Base-by-base conservation (phyloP, 495 filamentous ascomycete species). In the Penicillium paxilli region DNA sequence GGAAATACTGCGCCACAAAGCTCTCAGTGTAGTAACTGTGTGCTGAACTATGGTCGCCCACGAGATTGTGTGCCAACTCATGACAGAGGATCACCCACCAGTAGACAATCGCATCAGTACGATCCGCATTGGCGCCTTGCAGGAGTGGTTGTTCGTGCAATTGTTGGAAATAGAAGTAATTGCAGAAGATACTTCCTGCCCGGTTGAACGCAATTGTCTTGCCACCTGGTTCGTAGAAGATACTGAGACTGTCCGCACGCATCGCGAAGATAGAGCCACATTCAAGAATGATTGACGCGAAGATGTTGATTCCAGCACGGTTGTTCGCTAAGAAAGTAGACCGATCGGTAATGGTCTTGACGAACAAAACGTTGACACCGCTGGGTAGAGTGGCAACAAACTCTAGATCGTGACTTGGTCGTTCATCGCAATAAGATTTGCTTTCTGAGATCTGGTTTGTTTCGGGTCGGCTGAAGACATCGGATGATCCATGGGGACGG, bases 31-130 rank as follows among this genome's bases (percentile, higher is more conserved):
- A 97, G 65, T 85, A 97, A 53, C 84, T 87, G 62, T 98, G 94
- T 41, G 89, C 84, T 17, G 88, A 77, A 64, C 86, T 88, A 70
- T 96, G 92, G 47, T 84, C 83, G 19, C 70, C 73, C 11, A 96
- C 89, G 26, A 98, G 68, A 64, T 98, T 98, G 70, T 98, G 94
- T 44, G 95, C 92, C 59, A 98, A 68, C 72, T 98, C 94, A 69
- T 98, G 94, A 44, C 90, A 92, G 53, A 96, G 63, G 12, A 89
- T 88, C 41, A 96, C 86, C 82, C 87, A 96, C 94, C 94, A 98
- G 74, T 92, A 96, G 7, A 87, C 80, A 30, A 86, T 66, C 1
- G 92, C 90, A 33, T 92, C 84, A 5, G 77, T 78, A 65, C 66
- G 80, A 41, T 73, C 79, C 40, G 76, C 66, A 20, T 32, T 60